Conservation (phyloP, 2,329 filamentous ascomycete genomes). For the Aplosporella prunicola region DNA sequence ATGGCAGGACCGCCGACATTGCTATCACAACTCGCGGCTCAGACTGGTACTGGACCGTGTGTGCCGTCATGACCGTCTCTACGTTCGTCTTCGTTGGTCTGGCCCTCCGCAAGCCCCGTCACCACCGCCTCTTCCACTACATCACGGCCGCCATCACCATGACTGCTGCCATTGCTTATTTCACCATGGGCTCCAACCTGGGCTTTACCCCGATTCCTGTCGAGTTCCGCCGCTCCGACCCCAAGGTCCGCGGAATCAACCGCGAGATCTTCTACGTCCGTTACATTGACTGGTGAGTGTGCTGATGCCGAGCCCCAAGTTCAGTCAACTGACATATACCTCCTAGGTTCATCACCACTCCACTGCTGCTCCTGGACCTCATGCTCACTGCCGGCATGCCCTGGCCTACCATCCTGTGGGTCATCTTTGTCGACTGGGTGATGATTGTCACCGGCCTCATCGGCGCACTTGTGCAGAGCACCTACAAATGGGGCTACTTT, state of each 20-base stretch:
- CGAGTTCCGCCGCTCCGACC: slow-evolving; percentile 43
- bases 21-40: slow-evolving; percentile 51
- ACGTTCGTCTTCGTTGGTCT: slow-evolving; percentile 47
- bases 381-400: slow-evolving; percentile 56
- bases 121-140: slow-evolving; percentile 54
- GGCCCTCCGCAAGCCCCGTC: slow-evolving; percentile 44
- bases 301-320: background rate
- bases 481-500: slow-evolving; percentile 63
- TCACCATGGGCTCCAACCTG: slow-evolving; percentile 57
- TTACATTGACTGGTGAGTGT: slow-evolving; percentile 51
- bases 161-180: slow-evolving; percentile 54
- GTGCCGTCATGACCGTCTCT: slow-evolving; percentile 47
- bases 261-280: slow-evolving; percentile 59
- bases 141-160: slow-evolving; percentile 51
- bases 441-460: slow-evolving; percentile 61
- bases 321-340: background rate
- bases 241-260: slow-evolving; percentile 40
- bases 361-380: slow-evolving; percentile 52
- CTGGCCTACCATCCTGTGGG: slow-evolving; percentile 53
- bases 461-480: slow-evolving; percentile 51
- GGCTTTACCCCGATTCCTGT: slow-evolving; percentile 55
- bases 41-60: slow-evolving; percentile 55
- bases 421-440: slow-evolving; percentile 53
- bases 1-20: slow-evolving; percentile 42
- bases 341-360: slow-evolving; percentile 48